Conservation (phyloP, 148 eudicot species). For the Amaranthus palmeri region DNA sequence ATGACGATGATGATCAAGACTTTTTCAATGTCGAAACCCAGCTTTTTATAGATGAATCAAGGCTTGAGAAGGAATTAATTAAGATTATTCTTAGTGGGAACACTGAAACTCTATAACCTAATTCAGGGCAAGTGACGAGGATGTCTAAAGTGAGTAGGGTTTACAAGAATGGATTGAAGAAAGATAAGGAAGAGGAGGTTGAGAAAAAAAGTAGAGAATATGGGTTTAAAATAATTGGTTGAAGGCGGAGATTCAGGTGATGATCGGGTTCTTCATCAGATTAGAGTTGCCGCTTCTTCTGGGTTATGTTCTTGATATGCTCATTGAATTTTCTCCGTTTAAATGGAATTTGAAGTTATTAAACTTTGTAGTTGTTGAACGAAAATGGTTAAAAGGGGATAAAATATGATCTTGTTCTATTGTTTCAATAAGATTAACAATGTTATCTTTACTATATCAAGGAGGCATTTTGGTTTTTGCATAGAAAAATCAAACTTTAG, state of each 20-base stretch:
- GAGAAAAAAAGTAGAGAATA: conserved; percentile 9
- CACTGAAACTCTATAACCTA: conserved; percentile 63
- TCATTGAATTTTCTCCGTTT: too few species aligned
- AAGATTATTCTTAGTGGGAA: conserved; percentile 58
- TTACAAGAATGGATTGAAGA: too few species aligned
- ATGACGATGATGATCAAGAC: conserved; percentile 7
- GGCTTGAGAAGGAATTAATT: conserved; percentile 67
- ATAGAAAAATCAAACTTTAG: too few species aligned
- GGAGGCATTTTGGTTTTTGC: too few species aligned
- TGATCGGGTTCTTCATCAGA: conserved; percentile 21
- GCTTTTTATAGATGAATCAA: conserved; percentile 69
- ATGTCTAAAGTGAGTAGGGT: background rate
- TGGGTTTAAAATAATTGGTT: conserved; percentile 23
- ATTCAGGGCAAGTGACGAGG: conserved; percentile 58
- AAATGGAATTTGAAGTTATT: too few species aligned
- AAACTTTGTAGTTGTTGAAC: too few species aligned
- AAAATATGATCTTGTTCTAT: too few species aligned
- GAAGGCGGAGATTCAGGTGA: background rate
- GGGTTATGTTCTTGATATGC: background rate
- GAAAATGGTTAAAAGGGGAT: too few species aligned
- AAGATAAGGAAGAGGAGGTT: background rate
- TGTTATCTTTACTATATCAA: too few species aligned
- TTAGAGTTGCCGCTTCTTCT: conserved; percentile 13
- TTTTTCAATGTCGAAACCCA: conserved; percentile 23
- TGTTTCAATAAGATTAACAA: too few species aligned